Evolutionary conservation across 106 monocot species (phyloP).

Genomic region (Cymbidium sinense): DNA sequence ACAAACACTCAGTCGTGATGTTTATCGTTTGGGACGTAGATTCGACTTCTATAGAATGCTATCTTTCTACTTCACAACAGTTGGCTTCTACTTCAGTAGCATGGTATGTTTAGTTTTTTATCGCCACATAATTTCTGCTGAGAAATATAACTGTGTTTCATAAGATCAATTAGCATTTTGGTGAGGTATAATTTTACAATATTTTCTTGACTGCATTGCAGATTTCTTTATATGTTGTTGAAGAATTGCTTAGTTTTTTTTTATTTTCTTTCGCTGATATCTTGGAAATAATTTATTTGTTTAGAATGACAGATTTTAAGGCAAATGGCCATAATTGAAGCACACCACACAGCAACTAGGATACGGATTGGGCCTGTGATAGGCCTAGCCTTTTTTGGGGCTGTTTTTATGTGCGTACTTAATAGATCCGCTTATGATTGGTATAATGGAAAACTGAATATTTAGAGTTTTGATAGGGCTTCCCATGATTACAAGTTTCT

Average conservation of each 20-base stretch:
- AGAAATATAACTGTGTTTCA: neutral
- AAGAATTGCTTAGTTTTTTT: too few relatives aligned
- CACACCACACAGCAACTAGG: neutral
- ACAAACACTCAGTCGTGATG: constrained; percentile 88
- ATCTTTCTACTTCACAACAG: constrained; percentile 94
- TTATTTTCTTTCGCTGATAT: too few relatives aligned
- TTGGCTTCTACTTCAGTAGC: constrained; percentile 95
- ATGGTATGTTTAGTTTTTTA: constrained; percentile 52
- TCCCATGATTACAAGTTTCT: neutral
- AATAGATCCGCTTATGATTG: neutral
- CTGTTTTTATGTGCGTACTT: neutral
- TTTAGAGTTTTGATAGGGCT: neutral
- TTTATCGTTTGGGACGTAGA: constrained; percentile 80
- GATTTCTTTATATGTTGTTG: too few relatives aligned
- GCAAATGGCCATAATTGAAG: too few relatives aligned
- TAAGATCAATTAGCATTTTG: constrained; percentile 3
- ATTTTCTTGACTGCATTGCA: too few relatives aligned
- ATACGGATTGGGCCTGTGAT: neutral
- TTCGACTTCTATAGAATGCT: constrained; percentile 96
- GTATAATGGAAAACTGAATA: neutral
- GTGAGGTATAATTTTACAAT: neutral
- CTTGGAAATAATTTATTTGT: too few relatives aligned
- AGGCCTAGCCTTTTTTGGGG: neutral
- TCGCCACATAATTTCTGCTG: neutral
- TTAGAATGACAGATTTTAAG: too few relatives aligned